Base-by-base conservation (phyloP, 495 filamentous ascomycete species). In the Friedmanniomyces simplex region DNA sequence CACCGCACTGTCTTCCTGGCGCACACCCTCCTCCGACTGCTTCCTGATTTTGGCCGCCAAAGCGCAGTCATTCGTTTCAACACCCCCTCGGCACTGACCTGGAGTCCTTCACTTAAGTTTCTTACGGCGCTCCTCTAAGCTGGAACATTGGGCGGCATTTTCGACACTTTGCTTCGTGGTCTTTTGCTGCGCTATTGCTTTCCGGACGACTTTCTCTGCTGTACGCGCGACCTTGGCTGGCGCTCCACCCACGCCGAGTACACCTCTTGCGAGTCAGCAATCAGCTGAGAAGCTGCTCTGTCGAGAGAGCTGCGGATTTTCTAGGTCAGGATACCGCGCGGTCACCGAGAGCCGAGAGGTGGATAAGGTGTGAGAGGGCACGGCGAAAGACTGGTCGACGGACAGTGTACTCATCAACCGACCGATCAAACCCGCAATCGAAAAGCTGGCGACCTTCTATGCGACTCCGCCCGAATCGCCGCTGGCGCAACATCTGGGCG, bases 391-490 rank as follows among this genome's bases (percentile, higher is more conserved):
- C 39, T 3, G 13, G 14, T n/a, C 5, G 18, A 13, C 4, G 5
- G 18, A 5, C 18, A n/a, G 18, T 20, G 39, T 43, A 13, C 22
- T 49, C 16, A 18, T 26, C 46, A 24, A 49, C 16, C 49, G 21
- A 52, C 11, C 3, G 32, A 24, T 8, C n/a, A 24, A n/a, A 2
- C 30, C 25, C 13, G 30, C 10, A 41, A 47, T 20, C 57, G 59
- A 11, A 25, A 62, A 53, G 24, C 59, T 73, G 69, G 71, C 71
- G 53, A 57, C 16, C 12, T 18, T 68, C 53, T 72, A 73, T 71
- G 69, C 68, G 59, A 73, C 69, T 39, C 71, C 71, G 37, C 69
- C 71, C 50, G 59, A 66, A 53, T 69, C 71, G 68, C 71, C 69
- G 36, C 63, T 62, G 71, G 71, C 68, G 68, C 68, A 69, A 55